phyloP scores from a whole-genome alignment of 1,139 yeast species.

The Tardiomyces depauwii region DNA sequence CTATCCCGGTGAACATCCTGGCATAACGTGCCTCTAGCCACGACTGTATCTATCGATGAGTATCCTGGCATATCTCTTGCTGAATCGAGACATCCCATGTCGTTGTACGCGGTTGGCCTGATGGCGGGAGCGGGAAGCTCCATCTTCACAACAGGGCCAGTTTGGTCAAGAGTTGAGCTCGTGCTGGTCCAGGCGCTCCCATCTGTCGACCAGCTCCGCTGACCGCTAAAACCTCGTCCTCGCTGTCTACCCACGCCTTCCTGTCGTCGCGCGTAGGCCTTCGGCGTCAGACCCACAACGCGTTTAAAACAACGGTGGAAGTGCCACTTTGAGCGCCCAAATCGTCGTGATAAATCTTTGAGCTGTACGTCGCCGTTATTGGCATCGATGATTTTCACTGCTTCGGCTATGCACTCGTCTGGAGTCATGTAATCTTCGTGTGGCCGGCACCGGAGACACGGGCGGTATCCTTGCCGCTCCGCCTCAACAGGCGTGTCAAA shows the following conservation, averaged over 20 bases:
- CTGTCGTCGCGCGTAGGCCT: conserved; percentile 2
- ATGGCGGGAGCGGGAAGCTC: too few relatives aligned
- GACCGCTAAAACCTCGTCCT: too few relatives aligned
- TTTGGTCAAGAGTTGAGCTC: too few relatives aligned
- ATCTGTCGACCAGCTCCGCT: too few relatives aligned
- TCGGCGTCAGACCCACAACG: conserved; percentile 6
- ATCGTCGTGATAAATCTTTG: conserved; percentile 2
- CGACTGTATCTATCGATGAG: too few relatives aligned
- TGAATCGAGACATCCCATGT: too few relatives aligned
- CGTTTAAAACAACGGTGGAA: conserved; percentile 10
- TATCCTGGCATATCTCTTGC: too few relatives aligned
- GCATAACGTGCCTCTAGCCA: too few relatives aligned
- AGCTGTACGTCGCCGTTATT: neutral
- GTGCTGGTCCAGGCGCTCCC: too few relatives aligned
- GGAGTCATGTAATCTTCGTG: neutral
- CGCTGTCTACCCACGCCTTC: neutral
- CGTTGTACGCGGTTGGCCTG: too few relatives aligned
- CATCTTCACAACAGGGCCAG: too few relatives aligned
- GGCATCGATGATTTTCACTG: neutral
- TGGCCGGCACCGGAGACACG: conserved; percentile 13
- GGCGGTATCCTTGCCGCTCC: conserved; percentile 2
- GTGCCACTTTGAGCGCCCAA: conserved; percentile 8
- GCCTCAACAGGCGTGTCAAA: conserved; percentile 5
- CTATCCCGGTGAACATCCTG: too few relatives aligned
- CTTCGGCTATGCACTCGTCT: neutral